Base-by-base conservation (phyloP, 2,329 filamentous ascomycete genomes). In the Parascedosporium putredinis region DNA sequence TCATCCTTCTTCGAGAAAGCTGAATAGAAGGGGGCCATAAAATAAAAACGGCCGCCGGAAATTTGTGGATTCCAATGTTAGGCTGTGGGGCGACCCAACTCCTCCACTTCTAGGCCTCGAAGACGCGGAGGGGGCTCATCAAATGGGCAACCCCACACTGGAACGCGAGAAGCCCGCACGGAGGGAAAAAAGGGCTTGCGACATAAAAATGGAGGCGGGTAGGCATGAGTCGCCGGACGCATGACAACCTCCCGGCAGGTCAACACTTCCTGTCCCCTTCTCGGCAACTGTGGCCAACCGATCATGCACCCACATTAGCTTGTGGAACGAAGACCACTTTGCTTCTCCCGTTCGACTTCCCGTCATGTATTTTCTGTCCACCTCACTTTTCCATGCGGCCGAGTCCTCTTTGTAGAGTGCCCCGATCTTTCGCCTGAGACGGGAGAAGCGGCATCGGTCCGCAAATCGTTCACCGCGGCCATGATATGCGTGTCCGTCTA, bases 231-330 rank as follows among this genome's bases (percentile, higher is more conserved):
- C n/a, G n/a, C n/a, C n/a, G n/a, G n/a, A n/a, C n/a, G n/a, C n/a
- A n/a, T 42, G 38, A 10, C 16, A 20, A 20, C 38, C 16, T 16
- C 16, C 16, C 8, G 33, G 5, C 33, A 20, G 38, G 16, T 20
- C 16, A 10, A 10, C 38, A 3, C 20, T 42, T 16, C n/a, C 12
- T 42, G 20, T 12, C 38, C 38, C n/a, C n/a, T n/a, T 23, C 20
- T 20, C 38, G 18, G 38, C 38, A 42, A 42, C 38, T 42, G 38
- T 42, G 23, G 18, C 38, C 38, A 42, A 42, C 38, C 38, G 38
- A 42, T 42, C 38, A 4, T 42, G 38, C 38, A 20, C 20, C 38
- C 38, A 42, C 38, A 42, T 42, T 18, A 42, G 38, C 38, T 23
- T 42, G 38, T 42, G 38, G 38, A 42, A 42, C 38, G 20, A 42